Percentiles rank a stretch among this genome's conserved stretches.
Evolutionary conservation across 495 filamentous ascomycete species (phyloP).

Genomic region (Penicillium salamii): DNA sequence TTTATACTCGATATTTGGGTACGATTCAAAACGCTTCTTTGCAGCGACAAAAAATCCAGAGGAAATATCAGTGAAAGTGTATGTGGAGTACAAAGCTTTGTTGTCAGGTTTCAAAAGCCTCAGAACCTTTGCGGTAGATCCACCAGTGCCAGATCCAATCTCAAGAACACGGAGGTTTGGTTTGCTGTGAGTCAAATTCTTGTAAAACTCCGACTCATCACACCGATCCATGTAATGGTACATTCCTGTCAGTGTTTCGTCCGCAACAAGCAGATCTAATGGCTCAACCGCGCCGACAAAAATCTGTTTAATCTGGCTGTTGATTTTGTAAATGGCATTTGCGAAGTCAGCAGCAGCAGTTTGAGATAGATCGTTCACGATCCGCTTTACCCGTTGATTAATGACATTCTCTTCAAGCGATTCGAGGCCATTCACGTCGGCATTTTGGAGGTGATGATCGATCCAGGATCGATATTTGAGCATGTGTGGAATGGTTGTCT

Average conservation of each 20-base stretch:
- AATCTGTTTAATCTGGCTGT: slow-evolving; percentile 8
- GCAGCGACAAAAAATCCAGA: not conserved
- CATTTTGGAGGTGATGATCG: slow-evolving; percentile 3
- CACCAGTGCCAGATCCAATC: not conserved
- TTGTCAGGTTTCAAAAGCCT: not conserved
- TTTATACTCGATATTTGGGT: slow-evolving; percentile 25
- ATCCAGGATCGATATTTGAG: slow-evolving; percentile 13
- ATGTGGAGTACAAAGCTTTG: not conserved
- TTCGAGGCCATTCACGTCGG: not conserved
- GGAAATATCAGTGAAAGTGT: not conserved
- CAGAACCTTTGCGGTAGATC: not conserved
- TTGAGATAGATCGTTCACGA: not conserved
- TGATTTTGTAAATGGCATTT: slow-evolving; percentile 12
- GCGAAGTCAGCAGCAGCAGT: not conserved
- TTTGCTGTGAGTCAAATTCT: slow-evolving; percentile 11
- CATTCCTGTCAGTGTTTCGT: slow-evolving; percentile 24
- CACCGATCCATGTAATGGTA: slow-evolving; percentile 24
- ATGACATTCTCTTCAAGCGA: slow-evolving; percentile 1
- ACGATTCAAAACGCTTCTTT: not conserved
- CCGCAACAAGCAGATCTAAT: slow-evolving; percentile 29
- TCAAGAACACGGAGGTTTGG: not conserved
- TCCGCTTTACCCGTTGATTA: not conserved
- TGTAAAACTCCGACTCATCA: slow-evolving; percentile 19
- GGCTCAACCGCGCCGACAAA: slow-evolving; percentile 20
- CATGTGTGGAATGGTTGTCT: slow-evolving; percentile 8